Percentiles rank a stretch among this genome's conserved stretches.
Conservation (phyloP, 345 rosid genomes). For the Arabidopsis arenosa region DNA sequence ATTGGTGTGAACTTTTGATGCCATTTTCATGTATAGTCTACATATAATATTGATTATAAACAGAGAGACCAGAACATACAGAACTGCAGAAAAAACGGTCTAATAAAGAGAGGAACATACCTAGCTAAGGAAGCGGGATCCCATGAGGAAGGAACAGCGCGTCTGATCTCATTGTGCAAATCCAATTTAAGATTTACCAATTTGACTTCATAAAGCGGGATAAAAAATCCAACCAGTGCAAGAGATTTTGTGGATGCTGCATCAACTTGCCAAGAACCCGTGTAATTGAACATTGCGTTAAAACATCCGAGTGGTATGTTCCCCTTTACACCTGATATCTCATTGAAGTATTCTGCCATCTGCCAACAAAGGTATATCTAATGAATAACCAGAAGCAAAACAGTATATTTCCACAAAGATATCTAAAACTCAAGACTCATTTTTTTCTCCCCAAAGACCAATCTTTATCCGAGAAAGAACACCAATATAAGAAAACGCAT, state of each 20-base stretch:
- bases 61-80: neutral
- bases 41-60: neutral
- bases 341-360: constrained; percentile 87
- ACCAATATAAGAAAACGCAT: constrained; percentile 4
- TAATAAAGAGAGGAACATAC: constrained; percentile 30
- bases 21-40: neutral
- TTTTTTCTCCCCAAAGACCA: neutral
- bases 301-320: constrained; percentile 91
- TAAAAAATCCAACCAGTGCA: constrained; percentile 82
- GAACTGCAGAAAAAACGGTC: neutral
- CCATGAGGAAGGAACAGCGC: constrained; percentile 92
- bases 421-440: constrained; percentile 11
- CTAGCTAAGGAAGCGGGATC: constrained; percentile 97
- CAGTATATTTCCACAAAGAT: neutral
- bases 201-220: constrained; percentile 69
- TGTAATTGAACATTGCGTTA: constrained; percentile 95
- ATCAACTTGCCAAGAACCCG: constrained; percentile 93
- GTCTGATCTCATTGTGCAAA: constrained; percentile 67
- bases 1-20: neutral
- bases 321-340: constrained; percentile 76
- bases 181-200: constrained; percentile 58
- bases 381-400: constrained; percentile 8
- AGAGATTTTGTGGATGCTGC: constrained; percentile 95
- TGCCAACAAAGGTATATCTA: constrained; percentile 24
- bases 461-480: neutral